phyloP scores from a whole-genome alignment of 805 yeast genomes.

The Zygotorulaspora florentina region DNA sequence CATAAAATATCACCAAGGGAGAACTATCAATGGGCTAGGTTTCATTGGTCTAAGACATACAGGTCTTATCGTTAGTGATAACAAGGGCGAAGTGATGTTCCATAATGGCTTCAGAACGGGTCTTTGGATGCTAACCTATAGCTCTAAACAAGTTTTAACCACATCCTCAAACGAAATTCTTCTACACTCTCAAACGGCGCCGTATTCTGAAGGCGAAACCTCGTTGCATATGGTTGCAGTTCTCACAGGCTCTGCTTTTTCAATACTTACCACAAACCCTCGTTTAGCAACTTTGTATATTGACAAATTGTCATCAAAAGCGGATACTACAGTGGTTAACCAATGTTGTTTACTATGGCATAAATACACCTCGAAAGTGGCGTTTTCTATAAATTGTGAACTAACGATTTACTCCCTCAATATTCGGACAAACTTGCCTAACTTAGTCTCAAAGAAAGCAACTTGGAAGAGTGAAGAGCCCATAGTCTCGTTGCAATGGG shows the following conservation, averaged over 20 bases:
- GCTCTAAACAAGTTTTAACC: constrained; percentile 16
- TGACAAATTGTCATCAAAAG: constrained; percentile 6
- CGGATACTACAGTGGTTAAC: neutral
- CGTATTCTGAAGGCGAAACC: constrained; percentile 2
- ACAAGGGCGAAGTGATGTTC: constrained; percentile 51
- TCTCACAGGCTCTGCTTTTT: constrained; percentile 22
- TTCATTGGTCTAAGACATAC: constrained; percentile 52
- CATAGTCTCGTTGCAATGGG: constrained; percentile 26
- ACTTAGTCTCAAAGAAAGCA: neutral
- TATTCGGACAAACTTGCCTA: neutral
- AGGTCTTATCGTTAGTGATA: constrained; percentile 53
- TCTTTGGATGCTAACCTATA: constrained; percentile 26
- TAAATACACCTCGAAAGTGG: constrained; percentile 15
- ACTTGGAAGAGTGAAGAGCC: constrained; percentile 14
- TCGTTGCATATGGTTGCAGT: constrained; percentile 22
- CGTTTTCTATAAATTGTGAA: constrained; percentile 18
- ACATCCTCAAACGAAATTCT: constrained; percentile 15
- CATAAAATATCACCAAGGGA: constrained; percentile 34
- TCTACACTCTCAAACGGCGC: constrained; percentile 12
- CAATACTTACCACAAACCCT: constrained; percentile 16
- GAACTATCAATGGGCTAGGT: constrained; percentile 40
- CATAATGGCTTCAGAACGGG: constrained; percentile 59
- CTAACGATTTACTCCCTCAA: constrained; percentile 8
- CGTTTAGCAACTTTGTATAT: constrained; percentile 9
- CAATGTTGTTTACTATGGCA: constrained; percentile 20